Conservation (phyloP, 371 early-diverging fungal genomes). For the Circinella minor region DNA sequence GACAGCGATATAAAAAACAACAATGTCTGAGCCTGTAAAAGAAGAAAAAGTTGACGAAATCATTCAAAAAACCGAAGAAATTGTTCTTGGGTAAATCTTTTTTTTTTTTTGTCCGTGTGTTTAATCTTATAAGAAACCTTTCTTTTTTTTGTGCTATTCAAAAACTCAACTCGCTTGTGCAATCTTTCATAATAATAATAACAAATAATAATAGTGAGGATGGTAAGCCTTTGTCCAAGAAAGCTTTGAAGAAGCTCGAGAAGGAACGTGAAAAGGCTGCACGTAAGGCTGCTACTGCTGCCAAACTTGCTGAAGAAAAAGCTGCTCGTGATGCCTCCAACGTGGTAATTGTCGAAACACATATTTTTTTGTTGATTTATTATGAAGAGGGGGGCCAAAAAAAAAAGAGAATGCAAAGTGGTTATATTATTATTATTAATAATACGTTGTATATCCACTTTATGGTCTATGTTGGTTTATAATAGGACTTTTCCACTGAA, state of each 20-base stretch:
- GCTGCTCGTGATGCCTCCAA: slow-evolving; percentile 78
- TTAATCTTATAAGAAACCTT: background rate
- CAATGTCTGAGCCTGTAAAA: slow-evolving; percentile 17
- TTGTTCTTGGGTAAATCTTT: slow-evolving; percentile 15
- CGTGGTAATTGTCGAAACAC: slow-evolving; percentile 43
- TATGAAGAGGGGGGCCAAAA: background rate
- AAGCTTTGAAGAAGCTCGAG: slow-evolving; percentile 91
- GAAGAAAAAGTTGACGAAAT: slow-evolving; percentile 15
- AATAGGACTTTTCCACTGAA: slow-evolving; percentile 77
- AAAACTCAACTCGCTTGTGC: background rate
- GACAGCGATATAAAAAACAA: background rate
- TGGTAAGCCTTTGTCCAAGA: slow-evolving; percentile 91
- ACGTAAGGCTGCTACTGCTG: slow-evolving; percentile 80
- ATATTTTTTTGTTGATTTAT: background rate
- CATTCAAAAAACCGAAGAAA: slow-evolving; percentile 19
- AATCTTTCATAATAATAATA: background rate
- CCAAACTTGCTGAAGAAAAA: slow-evolving; percentile 84
- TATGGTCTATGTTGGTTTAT: too few species aligned
- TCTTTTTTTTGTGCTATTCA: background rate
- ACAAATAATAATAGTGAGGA: slow-evolving; percentile 62
- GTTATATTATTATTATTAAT: too few species aligned
- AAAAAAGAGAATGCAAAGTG: too few species aligned
- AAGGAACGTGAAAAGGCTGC: slow-evolving; percentile 90
- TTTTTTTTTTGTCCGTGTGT: background rate
- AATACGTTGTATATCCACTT: too few species aligned